Percentiles rank a stretch among this genome's conserved stretches.
These are phyloP conservation scores for Phytopythium cucurbitacearum DNA, from an alignment of 352 stramenopile species.

Conservation along the genomic window DNA sequence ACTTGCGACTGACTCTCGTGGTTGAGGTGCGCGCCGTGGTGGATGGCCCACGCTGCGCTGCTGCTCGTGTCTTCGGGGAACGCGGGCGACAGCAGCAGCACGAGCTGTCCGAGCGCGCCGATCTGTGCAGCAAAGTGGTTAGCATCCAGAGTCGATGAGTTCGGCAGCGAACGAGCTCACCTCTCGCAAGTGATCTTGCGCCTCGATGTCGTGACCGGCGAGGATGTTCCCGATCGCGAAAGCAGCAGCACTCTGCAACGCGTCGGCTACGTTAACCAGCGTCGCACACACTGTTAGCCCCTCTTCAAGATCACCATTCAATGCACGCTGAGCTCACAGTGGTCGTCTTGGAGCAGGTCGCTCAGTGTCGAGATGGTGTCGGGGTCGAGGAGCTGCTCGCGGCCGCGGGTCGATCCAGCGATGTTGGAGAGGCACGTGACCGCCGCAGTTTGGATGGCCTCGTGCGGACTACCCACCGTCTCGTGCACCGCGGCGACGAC, in stretches of 20 bases:
- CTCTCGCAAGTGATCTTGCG: slow-evolving; percentile 56
- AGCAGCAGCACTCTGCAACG: slow-evolving; percentile 45
- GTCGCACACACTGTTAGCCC: slow-evolving; percentile 5
- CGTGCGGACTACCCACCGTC: slow-evolving; percentile 45
- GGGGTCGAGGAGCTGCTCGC: slow-evolving; percentile 39
- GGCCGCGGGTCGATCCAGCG: slow-evolving; percentile 30
- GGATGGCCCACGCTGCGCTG: slow-evolving; percentile 71
- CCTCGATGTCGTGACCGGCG: slow-evolving; percentile 45
- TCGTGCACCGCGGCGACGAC: slow-evolving; percentile 40
- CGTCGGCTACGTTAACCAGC: slow-evolving; percentile 23
- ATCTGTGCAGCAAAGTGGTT: slow-evolving; percentile 9
- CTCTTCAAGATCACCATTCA: background rate
- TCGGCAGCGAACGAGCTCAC: slow-evolving; percentile 4
- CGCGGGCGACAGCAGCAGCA: slow-evolving; percentile 54
- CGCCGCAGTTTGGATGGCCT: slow-evolving; percentile 54
- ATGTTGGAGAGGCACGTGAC: slow-evolving; percentile 55
- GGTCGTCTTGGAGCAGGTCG: slow-evolving; percentile 41
- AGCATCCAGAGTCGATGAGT: background rate
- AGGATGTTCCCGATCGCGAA: slow-evolving; percentile 72
- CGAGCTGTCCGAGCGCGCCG: slow-evolving; percentile 47
- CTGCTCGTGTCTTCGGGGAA: slow-evolving; percentile 66
- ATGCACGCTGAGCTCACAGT: slow-evolving; percentile 19
- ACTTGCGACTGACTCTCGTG: slow-evolving; percentile 55
- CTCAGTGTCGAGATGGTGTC: slow-evolving; percentile 39
- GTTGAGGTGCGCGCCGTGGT: slow-evolving; percentile 65